These are phyloP conservation scores for Cordyceps cateniannulata DNA, from an alignment of 2,329 filamentous ascomycete species.

Conservation along the genomic window DNA sequence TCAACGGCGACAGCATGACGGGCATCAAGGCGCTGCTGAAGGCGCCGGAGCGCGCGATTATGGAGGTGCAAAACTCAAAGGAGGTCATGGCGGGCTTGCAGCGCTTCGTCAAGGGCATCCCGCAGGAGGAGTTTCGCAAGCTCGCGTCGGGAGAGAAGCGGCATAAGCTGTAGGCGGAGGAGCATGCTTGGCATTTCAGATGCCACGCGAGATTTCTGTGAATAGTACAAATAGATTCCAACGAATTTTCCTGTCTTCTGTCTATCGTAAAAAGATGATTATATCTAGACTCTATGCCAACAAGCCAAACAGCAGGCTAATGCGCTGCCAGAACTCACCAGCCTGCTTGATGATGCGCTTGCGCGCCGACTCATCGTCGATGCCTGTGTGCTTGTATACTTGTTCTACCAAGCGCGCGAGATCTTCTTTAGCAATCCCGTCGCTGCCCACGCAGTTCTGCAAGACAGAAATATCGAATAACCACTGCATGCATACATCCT, in stretches of 20 bases:
- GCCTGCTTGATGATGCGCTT: slow-evolving; percentile 56
- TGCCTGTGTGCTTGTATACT: slow-evolving; percentile 37
- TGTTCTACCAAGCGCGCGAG: slow-evolving; percentile 41
- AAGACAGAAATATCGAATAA: slow-evolving; percentile 54
- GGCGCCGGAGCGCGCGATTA: slow-evolving; percentile 60
- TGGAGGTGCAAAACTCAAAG: slow-evolving; percentile 71
- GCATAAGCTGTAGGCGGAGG: slow-evolving; percentile 69
- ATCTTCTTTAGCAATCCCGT: slow-evolving; percentile 20
- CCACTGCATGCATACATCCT: slow-evolving; percentile 52
- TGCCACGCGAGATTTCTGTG: too few species aligned
- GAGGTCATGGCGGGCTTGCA: slow-evolving; percentile 85
- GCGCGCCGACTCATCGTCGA: slow-evolving; percentile 42
- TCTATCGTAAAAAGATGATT: not conserved
- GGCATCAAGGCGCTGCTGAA: slow-evolving; percentile 81
- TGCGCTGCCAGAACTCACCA: slow-evolving; percentile 76
- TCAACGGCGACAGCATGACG: slow-evolving; percentile 71
- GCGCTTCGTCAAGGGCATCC: slow-evolving; percentile 70
- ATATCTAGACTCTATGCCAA: slow-evolving; percentile 37
- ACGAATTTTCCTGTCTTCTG: not conserved
- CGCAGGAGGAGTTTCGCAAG: slow-evolving; percentile 83
- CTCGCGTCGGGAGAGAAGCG: slow-evolving; percentile 83
- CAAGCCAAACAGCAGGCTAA: slow-evolving; percentile 73
- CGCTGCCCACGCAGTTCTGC: slow-evolving; percentile 35
- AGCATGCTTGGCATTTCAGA: not conserved
- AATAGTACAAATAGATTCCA: too few species aligned